Evolutionary conservation across 2,329 filamentous ascomycete species (phyloP), one percentile per base, ranked within the genome.

Genomic region (Cercospora sp.): DNA sequence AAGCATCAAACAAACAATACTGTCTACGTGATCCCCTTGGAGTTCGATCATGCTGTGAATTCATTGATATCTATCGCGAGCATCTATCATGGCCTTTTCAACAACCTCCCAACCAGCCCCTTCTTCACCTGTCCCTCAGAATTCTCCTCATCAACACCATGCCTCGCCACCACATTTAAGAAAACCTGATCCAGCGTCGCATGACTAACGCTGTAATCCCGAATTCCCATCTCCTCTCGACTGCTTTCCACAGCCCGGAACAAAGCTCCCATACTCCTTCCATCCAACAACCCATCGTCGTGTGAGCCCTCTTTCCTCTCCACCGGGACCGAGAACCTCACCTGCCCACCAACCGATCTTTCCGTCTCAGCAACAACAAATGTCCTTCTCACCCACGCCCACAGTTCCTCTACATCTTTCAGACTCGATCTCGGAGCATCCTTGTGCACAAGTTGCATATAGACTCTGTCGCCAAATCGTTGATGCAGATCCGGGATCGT

Each of bases 141-240:
- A 48, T 72, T 72, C 63, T 70, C 69, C 60, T 69, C 71, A 67
- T 70, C 68, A 36, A 70, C 68, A 2, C 68, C 69, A 65, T 72
- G 69, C 45, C 65, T 64, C 1, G 90, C 89, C 8, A 96, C 92
- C 75, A 96, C 93, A 33, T 86, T 86, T 77, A 96, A 79, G 78
- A 97, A 97, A 0, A 96, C 92, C 79, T 96, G 91, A 76, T 97
- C 93, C 55, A 96, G 81, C 28, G 91, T 95, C 18, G 92, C 94
- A 26, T 91, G 91, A 65, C 87, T 91, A 71, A 96, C 91, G 64
- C 90, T 92, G 79, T 94, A 96, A 79, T 95, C 91, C 76, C 91
- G 89, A 53, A 96, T 85, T 0, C 90, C 90, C 48, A 96, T 78
- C 3, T 51, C 78, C n/a, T 87, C 81, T 73, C 89, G 90, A 68